phyloP scores from a whole-genome alignment of 192 early-diverging fungal genomes.

The Entophlyctis luteolus region DNA sequence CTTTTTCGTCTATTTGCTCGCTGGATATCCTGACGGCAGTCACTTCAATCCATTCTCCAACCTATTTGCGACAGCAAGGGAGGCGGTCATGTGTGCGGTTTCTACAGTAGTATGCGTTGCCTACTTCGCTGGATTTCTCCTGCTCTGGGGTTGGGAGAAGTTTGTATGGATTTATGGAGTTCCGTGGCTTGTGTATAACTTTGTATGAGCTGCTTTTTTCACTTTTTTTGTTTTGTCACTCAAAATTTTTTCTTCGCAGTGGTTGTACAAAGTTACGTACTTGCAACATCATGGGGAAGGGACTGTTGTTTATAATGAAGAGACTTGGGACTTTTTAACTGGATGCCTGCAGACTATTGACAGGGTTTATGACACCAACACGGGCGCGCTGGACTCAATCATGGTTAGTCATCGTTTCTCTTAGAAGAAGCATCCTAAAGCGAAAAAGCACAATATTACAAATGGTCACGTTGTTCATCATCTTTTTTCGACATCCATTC shows the following conservation, averaged over 20 bases:
- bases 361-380: conserved; percentile 35
- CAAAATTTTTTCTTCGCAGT: conserved; percentile 19
- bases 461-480: conserved; percentile 48
- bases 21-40: conserved; percentile 33
- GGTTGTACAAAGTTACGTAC: conserved; percentile 45
- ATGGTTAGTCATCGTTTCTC: conserved; percentile 15
- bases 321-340: conserved; percentile 34
- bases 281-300: conserved; percentile 39
- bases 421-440: neutral
- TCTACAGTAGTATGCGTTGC: conserved; percentile 20
- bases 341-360: conserved; percentile 46
- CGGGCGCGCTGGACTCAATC: conserved; percentile 31
- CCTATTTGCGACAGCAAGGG: conserved; percentile 28
- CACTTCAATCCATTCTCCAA: conserved; percentile 32
- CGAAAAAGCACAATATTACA: conserved; percentile 41
- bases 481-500: conserved; percentile 43
- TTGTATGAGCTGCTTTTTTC: conserved; percentile 18
- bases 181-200: conserved; percentile 46
- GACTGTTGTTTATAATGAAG: conserved; percentile 33
- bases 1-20: conserved; percentile 31
- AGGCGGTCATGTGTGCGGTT: conserved; percentile 32
- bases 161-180: conserved; percentile 26
- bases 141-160: conserved; percentile 18
- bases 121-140: conserved; percentile 22
- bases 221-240: neutral